These are phyloP conservation scores for Gentiana straminea DNA, from an alignment of 257 asterid species.

Conservation along the genomic window DNA sequence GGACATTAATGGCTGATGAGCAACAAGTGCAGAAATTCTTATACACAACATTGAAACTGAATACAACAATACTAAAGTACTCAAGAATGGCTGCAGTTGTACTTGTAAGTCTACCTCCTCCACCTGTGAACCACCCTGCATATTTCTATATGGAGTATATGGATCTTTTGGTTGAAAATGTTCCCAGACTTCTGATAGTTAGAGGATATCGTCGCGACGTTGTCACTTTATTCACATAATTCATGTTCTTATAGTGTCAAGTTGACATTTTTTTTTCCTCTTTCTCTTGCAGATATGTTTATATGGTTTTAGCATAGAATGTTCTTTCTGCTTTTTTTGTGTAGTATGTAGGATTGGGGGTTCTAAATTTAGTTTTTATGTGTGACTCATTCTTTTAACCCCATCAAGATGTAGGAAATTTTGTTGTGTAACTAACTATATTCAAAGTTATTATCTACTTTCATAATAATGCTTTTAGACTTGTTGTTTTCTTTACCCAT, in stretches of 20 bases:
- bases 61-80: constrained; percentile 64
- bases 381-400: constrained; percentile 3
- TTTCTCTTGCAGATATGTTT: not conserved
- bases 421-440: not conserved
- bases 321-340: not conserved
- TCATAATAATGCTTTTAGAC: not conserved
- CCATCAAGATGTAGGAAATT: not conserved
- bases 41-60: constrained; percentile 75
- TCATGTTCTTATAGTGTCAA: not conserved
- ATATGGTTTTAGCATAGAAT: constrained; percentile 3
- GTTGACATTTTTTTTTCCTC: not conserved
- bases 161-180: constrained; percentile 91
- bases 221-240: constrained; percentile 86
- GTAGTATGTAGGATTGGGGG: not conserved
- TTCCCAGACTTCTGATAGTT: constrained; percentile 88
- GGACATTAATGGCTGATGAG: constrained; percentile 54
- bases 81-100: constrained; percentile 97
- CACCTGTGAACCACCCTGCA: constrained; percentile 78
- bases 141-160: constrained; percentile 93
- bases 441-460: not conserved
- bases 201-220: constrained; percentile 93
- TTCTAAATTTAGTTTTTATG: constrained; percentile 2
- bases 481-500: no score
- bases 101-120: constrained; percentile 92
- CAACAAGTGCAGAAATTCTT: constrained; percentile 83